Evolutionary conservation across 2,329 filamentous ascomycete species (phyloP).

Genomic region (Chrysosporium keratinophilum): DNA sequence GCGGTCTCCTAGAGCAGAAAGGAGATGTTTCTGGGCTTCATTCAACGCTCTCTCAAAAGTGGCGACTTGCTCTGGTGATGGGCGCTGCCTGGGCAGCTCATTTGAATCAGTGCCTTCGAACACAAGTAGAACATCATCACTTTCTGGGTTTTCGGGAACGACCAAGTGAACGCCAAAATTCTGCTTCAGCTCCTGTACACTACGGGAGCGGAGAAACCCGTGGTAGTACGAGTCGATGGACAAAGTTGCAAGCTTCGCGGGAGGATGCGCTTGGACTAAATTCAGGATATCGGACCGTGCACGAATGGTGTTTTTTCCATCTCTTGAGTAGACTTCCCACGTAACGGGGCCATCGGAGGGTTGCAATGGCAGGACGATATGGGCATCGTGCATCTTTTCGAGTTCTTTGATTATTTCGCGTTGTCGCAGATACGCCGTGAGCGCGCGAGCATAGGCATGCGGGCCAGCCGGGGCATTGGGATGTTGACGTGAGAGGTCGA

Average conservation of each 20-base stretch:
- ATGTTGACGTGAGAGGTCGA: conserved; percentile 74
- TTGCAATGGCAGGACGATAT: conserved; percentile 69
- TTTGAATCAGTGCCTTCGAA: conserved; percentile 36
- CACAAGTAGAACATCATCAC: conserved; percentile 36
- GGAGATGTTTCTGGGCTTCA: conserved; percentile 48
- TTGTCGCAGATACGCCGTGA: conserved; percentile 79
- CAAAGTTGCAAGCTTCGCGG: conserved; percentile 36
- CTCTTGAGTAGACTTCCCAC: conserved; percentile 81
- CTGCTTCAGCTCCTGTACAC: conserved; percentile 30
- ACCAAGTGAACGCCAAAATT: conserved; percentile 41
- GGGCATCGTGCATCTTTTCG: conserved; percentile 69
- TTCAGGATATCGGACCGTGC: conserved; percentile 42
- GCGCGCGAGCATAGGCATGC: conserved; percentile 67
- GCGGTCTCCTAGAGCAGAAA: conserved; percentile 45
- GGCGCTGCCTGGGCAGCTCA: conserved; percentile 32
- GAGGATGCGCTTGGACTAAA: conserved; percentile 40
- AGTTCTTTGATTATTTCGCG: conserved; percentile 72
- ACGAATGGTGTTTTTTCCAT: conserved; percentile 61
- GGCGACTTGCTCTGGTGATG: conserved; percentile 45
- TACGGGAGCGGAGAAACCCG: conserved; percentile 35
- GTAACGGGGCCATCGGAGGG: conserved; percentile 56
- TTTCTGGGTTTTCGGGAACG: conserved; percentile 37
- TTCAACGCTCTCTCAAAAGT: conserved; percentile 49
- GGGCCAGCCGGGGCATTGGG: conserved; percentile 61
- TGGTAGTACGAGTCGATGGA: conserved; percentile 42